Evolutionary conservation across 2,329 filamentous ascomycete species (phyloP), one percentile per base, ranked within the genome.

Genomic region (Monilinia polystroma): DNA sequence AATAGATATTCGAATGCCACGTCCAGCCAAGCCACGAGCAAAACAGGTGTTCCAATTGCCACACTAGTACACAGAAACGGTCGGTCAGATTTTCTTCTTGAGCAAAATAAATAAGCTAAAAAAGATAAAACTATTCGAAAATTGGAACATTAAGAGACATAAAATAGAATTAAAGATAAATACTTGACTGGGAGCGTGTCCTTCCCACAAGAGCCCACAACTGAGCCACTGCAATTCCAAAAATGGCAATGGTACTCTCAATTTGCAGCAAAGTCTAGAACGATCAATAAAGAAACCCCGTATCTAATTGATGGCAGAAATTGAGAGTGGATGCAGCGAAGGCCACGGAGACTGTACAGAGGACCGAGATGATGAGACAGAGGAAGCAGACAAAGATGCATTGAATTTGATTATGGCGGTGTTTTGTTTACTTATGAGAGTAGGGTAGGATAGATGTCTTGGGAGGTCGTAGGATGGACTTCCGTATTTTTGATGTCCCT

Each of bases 221-320:
- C 23, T 66, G 65, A 55, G 83, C 79, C 8, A 86, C 75, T 32
- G 83, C 79, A 67, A 87, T 81, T 38, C 85, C 84, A 35, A 81
- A 74, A 71, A 86, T 84, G 66, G 85, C 84, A 56, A 86, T 84
- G 67, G 84, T 75, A 2, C 83, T 82, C 2, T 84, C 85, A 6
- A 86, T 76, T 69, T 85, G 83, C 11, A 86, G 77, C 80, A 85
- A 84, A 29, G 83, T 85, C 83, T 84, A 87, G 2, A 84, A 85
- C 0, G 84, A 82, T 84, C 84, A 87, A 74, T 86, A 87, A 0
- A 87, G 76, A 45, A 70, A 80, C 77, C 85, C 85, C 66, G 87
- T 79, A 70, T 86, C 82, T 70, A 87, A 85, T 20, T 84, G 83
- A 54, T 85, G 83, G 69, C 85, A 87, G 70, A 85, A 87, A 69